Evolutionary conservation across 805 yeast species (phyloP), one percentile per base, ranked within the genome.

Genomic region (Metschnikowia proteae): DNA sequence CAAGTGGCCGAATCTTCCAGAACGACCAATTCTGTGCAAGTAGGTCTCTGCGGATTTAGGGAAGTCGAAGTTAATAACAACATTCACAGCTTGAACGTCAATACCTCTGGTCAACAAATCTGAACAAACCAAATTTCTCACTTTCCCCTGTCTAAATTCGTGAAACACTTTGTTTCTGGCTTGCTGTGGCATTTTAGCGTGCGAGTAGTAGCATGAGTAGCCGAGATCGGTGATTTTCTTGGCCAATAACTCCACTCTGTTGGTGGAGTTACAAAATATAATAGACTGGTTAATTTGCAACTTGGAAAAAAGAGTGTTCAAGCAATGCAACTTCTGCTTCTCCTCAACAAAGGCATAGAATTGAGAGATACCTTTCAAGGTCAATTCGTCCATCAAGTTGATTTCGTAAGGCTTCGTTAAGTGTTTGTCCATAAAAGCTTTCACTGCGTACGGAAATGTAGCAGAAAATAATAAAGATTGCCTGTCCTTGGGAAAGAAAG

Each of bases 311-410:
- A 94, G 76, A 0, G 98, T 92, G 74, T 94, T 92, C 60, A 94
- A 79, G 73, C 99, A 94, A 67, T 94, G 97, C 56, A 94, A 79
- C 70, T 94, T 94, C 74, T 94, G 96, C 60, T 84, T 85, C 69
- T 92, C 98, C 67, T 94, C 99, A 38, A 94, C 97, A 65, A 90
- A 94, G n/a, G 98, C 98, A 65, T 94, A 94, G 70, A 85, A 94
- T 72, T 94, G 98, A 2, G 97, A 88, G 60, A 94, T 89, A 76
- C 99, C 99, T 63, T 90, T 84, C 55, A 94, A 76, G 6, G 99
- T 94, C 61, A 94, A 79, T 72, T 94, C 98, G 66, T 94, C 98
- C 99, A 94, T 94, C 56, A 94, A 75, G 68, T 94, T 94, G 67
- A 94, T 91, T 68, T 92, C 97, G 66, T 88, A 89, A 11, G 99